These are phyloP conservation scores for Coniella lustricola DNA, from an alignment of 2,329 filamentous ascomycete genomes.

Conservation along the genomic window DNA sequence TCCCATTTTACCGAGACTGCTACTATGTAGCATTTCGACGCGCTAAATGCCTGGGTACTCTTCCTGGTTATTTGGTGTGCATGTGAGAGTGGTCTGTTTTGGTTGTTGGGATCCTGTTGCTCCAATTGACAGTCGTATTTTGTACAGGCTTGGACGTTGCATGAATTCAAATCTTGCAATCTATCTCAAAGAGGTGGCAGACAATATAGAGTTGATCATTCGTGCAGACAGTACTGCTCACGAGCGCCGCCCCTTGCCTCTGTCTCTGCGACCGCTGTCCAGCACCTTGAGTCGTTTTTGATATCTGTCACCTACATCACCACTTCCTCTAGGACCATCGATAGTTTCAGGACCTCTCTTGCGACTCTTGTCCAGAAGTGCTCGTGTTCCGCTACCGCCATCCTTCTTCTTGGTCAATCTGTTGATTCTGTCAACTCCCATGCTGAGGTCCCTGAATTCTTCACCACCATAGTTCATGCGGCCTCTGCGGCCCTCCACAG, in stretches of 20 bases:
- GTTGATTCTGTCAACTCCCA: constrained; percentile 81
- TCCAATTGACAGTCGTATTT: too few species aligned
- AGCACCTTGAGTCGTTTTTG: constrained; percentile 59
- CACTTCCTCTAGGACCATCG: constrained; percentile 62
- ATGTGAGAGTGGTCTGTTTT: too few species aligned
- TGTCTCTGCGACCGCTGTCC: constrained; percentile 34
- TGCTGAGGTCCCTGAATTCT: constrained; percentile 81
- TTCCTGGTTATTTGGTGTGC: too few species aligned
- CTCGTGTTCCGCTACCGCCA: constrained; percentile 47
- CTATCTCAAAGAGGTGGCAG: too few species aligned
- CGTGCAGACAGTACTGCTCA: neutral
- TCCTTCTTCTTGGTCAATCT: constrained; percentile 67
- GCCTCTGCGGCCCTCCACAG: constrained; percentile 40
- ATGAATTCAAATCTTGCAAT: too few species aligned
- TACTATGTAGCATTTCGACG: too few species aligned
- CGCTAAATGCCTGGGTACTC: too few species aligned
- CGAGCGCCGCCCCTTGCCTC: constrained; percentile 14
- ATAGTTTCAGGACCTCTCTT: constrained; percentile 65
- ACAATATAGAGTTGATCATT: too few species aligned
- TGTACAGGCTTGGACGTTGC: too few species aligned
- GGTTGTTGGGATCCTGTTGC: too few species aligned
- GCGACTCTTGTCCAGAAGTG: constrained; percentile 73
- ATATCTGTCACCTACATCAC: constrained; percentile 66
- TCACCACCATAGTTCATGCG: constrained; percentile 78
- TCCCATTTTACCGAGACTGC: neutral